Conservation (phyloP, 345 rosid genomes). For the Chamaenerion angustifolium region DNA sequence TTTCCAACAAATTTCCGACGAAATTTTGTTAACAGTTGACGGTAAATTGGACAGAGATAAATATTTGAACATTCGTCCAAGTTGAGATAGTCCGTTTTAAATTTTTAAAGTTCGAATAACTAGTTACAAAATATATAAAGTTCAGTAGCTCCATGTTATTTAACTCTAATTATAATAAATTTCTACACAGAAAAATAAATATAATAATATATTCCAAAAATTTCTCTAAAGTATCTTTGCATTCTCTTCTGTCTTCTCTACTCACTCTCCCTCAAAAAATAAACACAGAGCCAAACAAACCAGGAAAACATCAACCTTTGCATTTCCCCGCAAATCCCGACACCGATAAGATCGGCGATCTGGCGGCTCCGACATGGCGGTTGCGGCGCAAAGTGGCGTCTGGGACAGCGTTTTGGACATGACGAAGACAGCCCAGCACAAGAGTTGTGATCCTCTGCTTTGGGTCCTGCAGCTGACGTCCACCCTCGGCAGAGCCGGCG, state of each 20-base stretch:
- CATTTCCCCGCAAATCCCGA: neutral
- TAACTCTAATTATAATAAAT: neutral
- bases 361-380: constrained; percentile 13
- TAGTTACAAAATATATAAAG: too few relatives aligned
- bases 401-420: constrained; percentile 56
- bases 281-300: neutral
- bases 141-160: too few relatives aligned
- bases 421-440: constrained; percentile 51
- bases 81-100: too few relatives aligned
- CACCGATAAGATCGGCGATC: neutral
- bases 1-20: too few relatives aligned
- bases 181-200: neutral
- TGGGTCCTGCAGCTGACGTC: constrained; percentile 70
- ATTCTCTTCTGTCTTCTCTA: too few relatives aligned
- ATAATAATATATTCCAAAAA: neutral
- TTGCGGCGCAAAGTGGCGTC: constrained; percentile 20
- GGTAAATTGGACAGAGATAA: too few relatives aligned
- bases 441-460: constrained; percentile 47
- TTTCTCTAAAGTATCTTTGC: too few relatives aligned
- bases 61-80: too few relatives aligned
- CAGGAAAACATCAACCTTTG: neutral
- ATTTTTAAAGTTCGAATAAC: too few relatives aligned
- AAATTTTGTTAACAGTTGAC: too few relatives aligned
- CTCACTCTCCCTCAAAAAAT: neutral
- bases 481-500: constrained; percentile 39